phyloP scores from a whole-genome alignment of 1,284 basidiomycete species.

The Ustilago esculenta region DNA sequence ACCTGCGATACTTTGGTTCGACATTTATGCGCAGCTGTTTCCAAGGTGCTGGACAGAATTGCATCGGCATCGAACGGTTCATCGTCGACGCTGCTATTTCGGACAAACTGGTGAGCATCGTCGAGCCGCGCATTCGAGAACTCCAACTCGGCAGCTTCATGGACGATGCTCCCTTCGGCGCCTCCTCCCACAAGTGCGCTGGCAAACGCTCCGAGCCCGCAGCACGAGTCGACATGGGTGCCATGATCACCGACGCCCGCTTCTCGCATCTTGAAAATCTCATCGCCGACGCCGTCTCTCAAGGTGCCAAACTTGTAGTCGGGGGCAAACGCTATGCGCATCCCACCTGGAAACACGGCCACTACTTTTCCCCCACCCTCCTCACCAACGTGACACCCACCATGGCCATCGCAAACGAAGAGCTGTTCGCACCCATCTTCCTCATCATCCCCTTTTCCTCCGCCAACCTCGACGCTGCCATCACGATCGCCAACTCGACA shows the following conservation, averaged over 20 bases:
- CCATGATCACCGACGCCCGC: slow-evolving; percentile 78
- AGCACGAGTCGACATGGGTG: slow-evolving; percentile 75
- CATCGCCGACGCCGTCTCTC: slow-evolving; percentile 76
- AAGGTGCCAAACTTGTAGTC: slow-evolving; percentile 76
- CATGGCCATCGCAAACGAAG: slow-evolving; percentile 63
- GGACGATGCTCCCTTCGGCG: slow-evolving; percentile 56
- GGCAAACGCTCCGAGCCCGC: background rate
- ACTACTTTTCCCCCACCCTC: slow-evolving; percentile 87
- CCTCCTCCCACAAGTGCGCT: background rate
- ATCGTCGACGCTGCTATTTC: slow-evolving; percentile 83
- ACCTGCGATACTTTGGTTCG: slow-evolving; percentile 69
- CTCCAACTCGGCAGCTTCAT: slow-evolving; percentile 57
- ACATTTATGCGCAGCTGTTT: slow-evolving; percentile 67
- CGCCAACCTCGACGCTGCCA: slow-evolving; percentile 82
- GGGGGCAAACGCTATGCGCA: slow-evolving; percentile 77
- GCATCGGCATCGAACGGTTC: slow-evolving; percentile 87
- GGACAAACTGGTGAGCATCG: slow-evolving; percentile 73
- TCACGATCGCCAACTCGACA: slow-evolving; percentile 85
- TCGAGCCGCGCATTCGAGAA: slow-evolving; percentile 47
- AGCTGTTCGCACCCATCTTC: slow-evolving; percentile 63
- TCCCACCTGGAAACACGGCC: slow-evolving; percentile 73
- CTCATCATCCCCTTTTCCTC: slow-evolving; percentile 68
- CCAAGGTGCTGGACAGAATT: slow-evolving; percentile 93
- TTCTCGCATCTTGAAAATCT: slow-evolving; percentile 79
- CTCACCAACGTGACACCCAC: slow-evolving; percentile 78